Evolutionary conservation across 2,329 filamentous ascomycete species (phyloP).

Genomic region (Nothopassalora personata): DNA sequence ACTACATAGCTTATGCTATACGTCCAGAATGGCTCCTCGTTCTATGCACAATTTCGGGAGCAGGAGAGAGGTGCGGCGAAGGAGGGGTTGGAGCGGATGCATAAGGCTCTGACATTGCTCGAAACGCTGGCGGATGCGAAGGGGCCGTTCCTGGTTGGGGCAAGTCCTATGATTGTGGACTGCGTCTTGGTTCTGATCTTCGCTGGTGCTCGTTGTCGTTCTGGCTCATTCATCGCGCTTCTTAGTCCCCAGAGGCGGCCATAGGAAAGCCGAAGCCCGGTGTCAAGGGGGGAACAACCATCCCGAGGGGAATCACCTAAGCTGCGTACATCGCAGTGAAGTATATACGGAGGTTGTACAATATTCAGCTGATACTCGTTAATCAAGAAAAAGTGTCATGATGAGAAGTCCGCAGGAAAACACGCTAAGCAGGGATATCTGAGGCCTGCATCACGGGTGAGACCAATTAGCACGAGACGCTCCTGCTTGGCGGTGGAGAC

Average conservation of each 20-base stretch:
- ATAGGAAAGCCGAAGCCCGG: no score
- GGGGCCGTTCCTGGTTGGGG: background rate
- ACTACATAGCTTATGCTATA: slow-evolving; percentile 3
- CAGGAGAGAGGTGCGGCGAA: slow-evolving; percentile 1
- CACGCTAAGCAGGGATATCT: background rate
- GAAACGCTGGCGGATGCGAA: slow-evolving; percentile 4
- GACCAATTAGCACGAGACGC: background rate
- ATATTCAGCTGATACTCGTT: no score
- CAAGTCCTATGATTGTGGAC: slow-evolving; percentile 3
- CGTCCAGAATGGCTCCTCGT: slow-evolving; percentile 2
- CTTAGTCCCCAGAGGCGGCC: no score
- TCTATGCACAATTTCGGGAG: background rate
- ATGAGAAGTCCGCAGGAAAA: background rate
- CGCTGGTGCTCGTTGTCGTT: no score
- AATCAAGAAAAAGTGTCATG: background rate
- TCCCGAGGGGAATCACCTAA: no score
- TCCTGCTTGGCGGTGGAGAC: background rate
- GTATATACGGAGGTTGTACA: no score
- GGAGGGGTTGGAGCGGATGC: slow-evolving; percentile 5
- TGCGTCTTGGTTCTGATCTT: slow-evolving; percentile 6
- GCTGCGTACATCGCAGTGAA: no score
- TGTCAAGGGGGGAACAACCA: no score
- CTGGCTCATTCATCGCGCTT: no score
- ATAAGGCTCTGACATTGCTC: slow-evolving; percentile 1
- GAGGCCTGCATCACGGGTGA: background rate